Evolutionary conservation across 441 rosid species (phyloP).

Genomic region (Pelargonium fulgidum): DNA sequence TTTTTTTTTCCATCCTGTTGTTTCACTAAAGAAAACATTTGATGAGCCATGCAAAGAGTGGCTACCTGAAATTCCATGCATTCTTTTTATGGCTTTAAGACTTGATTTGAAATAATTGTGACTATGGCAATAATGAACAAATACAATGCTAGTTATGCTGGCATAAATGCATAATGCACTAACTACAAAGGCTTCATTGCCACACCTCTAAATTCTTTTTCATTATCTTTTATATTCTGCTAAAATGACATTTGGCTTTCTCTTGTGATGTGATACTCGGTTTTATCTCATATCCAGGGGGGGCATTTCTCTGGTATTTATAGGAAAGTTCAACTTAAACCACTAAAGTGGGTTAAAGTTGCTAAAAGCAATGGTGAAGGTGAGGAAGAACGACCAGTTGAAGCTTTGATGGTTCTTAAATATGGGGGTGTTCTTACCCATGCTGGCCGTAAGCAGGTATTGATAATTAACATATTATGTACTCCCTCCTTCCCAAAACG

Average conservation of each 20-base stretch:
- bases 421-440: conserved; percentile 99
- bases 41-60: background rate
- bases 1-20: background rate
- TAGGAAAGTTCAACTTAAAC: conserved; percentile 98
- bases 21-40: background rate
- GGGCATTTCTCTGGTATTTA: conserved; percentile 99
- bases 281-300: conserved; percentile 49
- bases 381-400: conserved; percentile 88
- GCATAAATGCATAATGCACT: background rate
- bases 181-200: background rate
- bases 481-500: too few species aligned
- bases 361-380: conserved; percentile 71
- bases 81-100: background rate
- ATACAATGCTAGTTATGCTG: background rate
- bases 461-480: conserved; percentile 10
- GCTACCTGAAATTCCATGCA: background rate
- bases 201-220: background rate
- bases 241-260: background rate
- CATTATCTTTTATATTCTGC: background rate
- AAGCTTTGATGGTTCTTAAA: conserved; percentile 98
- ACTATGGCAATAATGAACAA: background rate
- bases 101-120: background rate
- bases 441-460: conserved; percentile 99
- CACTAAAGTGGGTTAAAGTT: conserved; percentile 87
- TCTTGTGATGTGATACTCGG: background rate